Evolutionary conservation across 257 asterid genomes (phyloP), one percentile per base, ranked within the genome.

Genomic region (Solanum boliviense): DNA sequence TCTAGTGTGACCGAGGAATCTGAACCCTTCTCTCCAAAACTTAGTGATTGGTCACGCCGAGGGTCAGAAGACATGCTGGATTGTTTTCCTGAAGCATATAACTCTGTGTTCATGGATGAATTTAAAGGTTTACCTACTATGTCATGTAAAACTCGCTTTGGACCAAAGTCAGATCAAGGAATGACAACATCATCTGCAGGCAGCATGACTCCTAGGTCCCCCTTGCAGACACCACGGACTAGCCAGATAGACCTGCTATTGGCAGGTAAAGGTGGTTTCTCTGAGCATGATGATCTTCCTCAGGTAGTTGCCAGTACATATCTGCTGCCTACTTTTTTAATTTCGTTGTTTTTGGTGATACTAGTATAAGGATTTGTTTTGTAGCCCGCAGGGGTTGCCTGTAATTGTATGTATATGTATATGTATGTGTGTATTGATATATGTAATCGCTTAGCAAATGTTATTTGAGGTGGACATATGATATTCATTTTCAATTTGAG

Each of bases 121-220:
- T 91, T 94, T 91, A 97, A 94, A 91, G 95, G 92, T 78, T 89
- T 95, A 74, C 95, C 97, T 58, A 90, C 98, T 86, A 94, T 95
- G 96, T 94, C 99, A 32, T 96, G 98, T 89, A 96, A 87, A 92
- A 94, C 99, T 46, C 95, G 99, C 81, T 96, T 97, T 91, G 98
- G 98, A 83, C 98, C 98, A 29, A 97, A 94, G 91, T 97, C 98
- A 58, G 99, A 97, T 92, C 98, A 96, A 91, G 99, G 99, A 88
- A 95, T 96, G 98, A 91, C 99, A 7, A 93, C 99, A 27, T 97
- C 99, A 86, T 97, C 99, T 44, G 99, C 99, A n/a, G 99, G 98
- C 87, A 97, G 99, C 93, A 93, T 97, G 94, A 97, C 99, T 76
- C 99, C 99, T 48, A 92, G 95, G 91, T 97, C 99, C 29, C 99